Evolutionary conservation across 2,329 filamentous ascomycete genomes (phyloP), one percentile per base, ranked within the genome.

Genomic region (Sporothrix curviconia): DNA sequence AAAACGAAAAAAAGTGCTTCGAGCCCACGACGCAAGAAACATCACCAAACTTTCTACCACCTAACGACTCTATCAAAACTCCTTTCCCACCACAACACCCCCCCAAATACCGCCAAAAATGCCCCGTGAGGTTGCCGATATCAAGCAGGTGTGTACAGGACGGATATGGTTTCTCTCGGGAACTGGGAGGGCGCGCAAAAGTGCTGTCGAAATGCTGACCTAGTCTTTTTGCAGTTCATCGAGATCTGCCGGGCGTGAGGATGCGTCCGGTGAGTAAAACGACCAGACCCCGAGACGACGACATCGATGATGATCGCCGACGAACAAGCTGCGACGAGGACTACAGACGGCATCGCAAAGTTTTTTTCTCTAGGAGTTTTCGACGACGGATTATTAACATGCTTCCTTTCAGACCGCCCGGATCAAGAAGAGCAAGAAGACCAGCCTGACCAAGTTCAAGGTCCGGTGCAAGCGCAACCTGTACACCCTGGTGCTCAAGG

Each of bases 191-290:
- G 14, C 24, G 19, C 25, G 9, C 14, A 17, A 40, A 19, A 58
- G 5, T 49, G 25, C 25, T 37, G 44, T 46, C 11, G 3, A 55
- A 60, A 40, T 57, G 51, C 58, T 57, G 58, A 54, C 49, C 3
- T 25, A 46, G 8, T 42, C 37, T 46, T 50, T 51, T 47, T 28
- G 19, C 17, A 96, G 85, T 99, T 99, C 90, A 95, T 99, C 78
- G 94, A 97, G 88, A 96, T 99, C 85, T 96, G 90, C 87, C 89
- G 92, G n/a, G 80, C 89, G 94, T 78, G 95, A 96, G 84, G 95
- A 99, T 86, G 94, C 94, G 76, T 95, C 89, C 76, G 96, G 94
- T 99, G 89, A 73, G 91, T 92, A 66, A 57, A 9, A 3, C n/a
- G 37, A 50, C 47, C 15, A 22, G 5, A 17, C 42, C 9, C 32